A percentile compares a stretch with the other conserved stretches of the same genome.
These are phyloP conservation scores for Tothia fuscella DNA, from an alignment of 2,329 filamentous ascomycete species.

Conservation along the genomic window DNA sequence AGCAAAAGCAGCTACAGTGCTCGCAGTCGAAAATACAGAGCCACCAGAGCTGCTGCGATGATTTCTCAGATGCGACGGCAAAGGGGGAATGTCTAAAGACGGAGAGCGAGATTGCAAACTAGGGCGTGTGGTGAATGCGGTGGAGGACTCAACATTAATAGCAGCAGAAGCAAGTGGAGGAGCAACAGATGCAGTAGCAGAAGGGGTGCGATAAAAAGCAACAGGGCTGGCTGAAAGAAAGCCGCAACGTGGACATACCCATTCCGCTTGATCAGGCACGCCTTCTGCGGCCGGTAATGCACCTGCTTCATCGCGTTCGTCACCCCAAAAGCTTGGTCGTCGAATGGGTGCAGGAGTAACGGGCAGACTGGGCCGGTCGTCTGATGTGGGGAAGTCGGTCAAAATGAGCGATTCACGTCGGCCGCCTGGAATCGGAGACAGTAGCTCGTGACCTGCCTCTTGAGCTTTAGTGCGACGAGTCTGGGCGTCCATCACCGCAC, in stretches of 20 bases:
- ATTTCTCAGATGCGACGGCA: slow-evolving; percentile 3
- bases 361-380: slow-evolving; percentile 75
- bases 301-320: slow-evolving; percentile 42
- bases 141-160: slow-evolving; percentile 12
- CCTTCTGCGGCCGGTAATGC: slow-evolving; percentile 65
- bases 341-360: slow-evolving; percentile 78
- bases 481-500: slow-evolving; percentile 51
- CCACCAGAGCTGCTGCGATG: slow-evolving; percentile 5
- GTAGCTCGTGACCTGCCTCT: slow-evolving; percentile 25
- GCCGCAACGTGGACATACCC: slow-evolving; percentile 59
- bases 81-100: neutral
- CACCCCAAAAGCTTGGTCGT: slow-evolving; percentile 56
- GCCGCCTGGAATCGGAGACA: slow-evolving; percentile 18
- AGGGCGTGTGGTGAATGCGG: slow-evolving; percentile 13
- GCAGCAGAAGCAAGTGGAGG: neutral
- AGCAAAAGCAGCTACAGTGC: slow-evolving; percentile 3
- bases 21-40: slow-evolving; percentile 7
- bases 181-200: slow-evolving; percentile 16
- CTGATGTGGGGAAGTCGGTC: slow-evolving; percentile 76
- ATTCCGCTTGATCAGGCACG: slow-evolving; percentile 77
- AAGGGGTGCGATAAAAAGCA: slow-evolving; percentile 19
- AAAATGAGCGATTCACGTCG: slow-evolving; percentile 49
- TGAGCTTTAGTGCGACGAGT: slow-evolving; percentile 38
- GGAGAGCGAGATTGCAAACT: slow-evolving; percentile 9
- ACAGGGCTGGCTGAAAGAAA: slow-evolving; percentile 23